Evolutionary conservation across 805 yeast species (phyloP).

Genomic region (Candida pini): DNA sequence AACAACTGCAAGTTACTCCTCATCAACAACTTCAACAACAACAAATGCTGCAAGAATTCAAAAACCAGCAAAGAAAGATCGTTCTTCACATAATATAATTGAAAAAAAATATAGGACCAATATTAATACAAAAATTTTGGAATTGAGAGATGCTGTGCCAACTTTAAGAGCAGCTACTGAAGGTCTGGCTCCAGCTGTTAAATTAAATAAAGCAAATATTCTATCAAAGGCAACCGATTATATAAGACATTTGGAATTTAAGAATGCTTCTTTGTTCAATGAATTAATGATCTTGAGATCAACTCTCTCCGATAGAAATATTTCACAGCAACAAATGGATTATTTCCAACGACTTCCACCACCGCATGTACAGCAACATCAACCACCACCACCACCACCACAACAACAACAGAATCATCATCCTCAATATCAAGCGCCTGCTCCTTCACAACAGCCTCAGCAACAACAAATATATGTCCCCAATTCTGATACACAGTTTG

Average conservation of each 20-base stretch:
- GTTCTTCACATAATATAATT: conserved; percentile 70
- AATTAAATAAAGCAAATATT: conserved; percentile 73
- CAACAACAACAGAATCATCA: background rate
- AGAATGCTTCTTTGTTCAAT: conserved; percentile 43
- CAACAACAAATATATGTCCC: conserved; percentile 2
- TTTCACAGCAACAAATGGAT: conserved; percentile 8
- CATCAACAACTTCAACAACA: conserved; percentile 21
- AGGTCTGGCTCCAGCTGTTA: conserved; percentile 70
- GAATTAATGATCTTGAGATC: conserved; percentile 47
- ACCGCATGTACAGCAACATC: conserved; percentile 1
- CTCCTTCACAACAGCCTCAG: conserved; percentile 2
- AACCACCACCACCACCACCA: background rate
- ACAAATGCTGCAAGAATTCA: too few species aligned
- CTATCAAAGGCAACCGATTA: conserved; percentile 76
- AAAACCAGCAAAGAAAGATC: conserved; percentile 43
- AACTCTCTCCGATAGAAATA: conserved; percentile 10
- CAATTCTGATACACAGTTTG: background rate
- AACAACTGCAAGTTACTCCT: background rate
- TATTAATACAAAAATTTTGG: conserved; percentile 63
- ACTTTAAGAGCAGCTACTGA: conserved; percentile 64
- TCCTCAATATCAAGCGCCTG: conserved; percentile 4
- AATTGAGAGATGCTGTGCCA: conserved; percentile 74
- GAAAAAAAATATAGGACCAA: conserved; percentile 79
- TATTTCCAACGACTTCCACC: background rate
- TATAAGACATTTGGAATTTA: conserved; percentile 62